Evolutionary conservation across 768 basidiomycete species (phyloP).

Genomic region (Suillus americanus): DNA sequence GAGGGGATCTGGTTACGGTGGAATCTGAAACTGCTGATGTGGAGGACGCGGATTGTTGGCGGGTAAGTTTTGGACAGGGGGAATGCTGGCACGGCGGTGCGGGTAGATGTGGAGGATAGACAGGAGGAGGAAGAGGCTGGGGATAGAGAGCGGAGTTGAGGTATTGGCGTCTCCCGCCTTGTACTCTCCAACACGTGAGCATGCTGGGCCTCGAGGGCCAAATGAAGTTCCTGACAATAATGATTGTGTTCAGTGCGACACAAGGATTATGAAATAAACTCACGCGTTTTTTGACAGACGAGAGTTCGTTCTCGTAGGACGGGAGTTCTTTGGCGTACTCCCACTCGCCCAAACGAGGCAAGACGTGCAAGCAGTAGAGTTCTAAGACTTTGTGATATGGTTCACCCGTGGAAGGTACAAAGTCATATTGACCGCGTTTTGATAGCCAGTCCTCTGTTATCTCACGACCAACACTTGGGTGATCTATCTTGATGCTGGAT

Average conservation of each 20-base stretch:
- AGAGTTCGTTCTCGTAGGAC: constrained; percentile 67
- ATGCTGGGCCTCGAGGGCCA: constrained; percentile 33
- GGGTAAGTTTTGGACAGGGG: constrained; percentile 15
- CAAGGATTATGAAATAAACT: constrained; percentile 10
- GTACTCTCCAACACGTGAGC: constrained; percentile 26
- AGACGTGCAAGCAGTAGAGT: constrained; percentile 69
- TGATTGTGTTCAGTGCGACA: constrained; percentile 9
- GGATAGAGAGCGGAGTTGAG: constrained; percentile 36
- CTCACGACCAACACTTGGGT: constrained; percentile 57
- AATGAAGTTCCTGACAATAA: constrained; percentile 15
- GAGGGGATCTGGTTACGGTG: constrained; percentile 24
- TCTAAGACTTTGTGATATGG: constrained; percentile 77
- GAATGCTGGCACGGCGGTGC: constrained; percentile 59
- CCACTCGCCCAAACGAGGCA: constrained; percentile 77
- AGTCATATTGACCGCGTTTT: constrained; percentile 42
- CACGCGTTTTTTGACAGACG: constrained; percentile 52
- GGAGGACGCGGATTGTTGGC: constrained; percentile 18
- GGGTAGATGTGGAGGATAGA: constrained; percentile 69
- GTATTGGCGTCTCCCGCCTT: constrained; percentile 23
- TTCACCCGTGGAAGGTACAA: constrained; percentile 36
- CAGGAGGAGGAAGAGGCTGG: constrained; percentile 67
- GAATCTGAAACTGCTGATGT: constrained; percentile 24
- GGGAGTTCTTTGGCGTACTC: constrained; percentile 77
- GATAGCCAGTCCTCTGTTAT: constrained; percentile 83
- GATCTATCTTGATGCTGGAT: constrained; percentile 66